These are phyloP conservation scores for Verticillium klebahnii DNA, from an alignment of 2,329 filamentous ascomycete genomes.

Conservation along the genomic window DNA sequence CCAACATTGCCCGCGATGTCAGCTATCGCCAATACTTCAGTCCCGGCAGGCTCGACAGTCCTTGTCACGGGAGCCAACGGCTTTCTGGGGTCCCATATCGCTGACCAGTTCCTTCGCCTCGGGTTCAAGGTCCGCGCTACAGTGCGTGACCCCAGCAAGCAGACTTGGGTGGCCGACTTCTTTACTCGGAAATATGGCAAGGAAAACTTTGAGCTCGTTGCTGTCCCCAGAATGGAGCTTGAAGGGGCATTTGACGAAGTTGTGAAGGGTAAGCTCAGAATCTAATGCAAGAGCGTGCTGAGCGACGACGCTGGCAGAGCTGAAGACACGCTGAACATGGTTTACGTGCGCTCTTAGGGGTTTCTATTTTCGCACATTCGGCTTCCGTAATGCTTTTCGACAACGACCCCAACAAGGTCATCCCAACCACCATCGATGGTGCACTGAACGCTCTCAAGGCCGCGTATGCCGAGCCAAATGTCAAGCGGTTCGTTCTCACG, in stretches of 20 bases:
- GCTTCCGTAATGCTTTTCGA: no score
- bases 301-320: no score
- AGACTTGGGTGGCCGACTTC: constrained; percentile 21
- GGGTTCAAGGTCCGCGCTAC: constrained; percentile 43
- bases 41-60: constrained; percentile 24
- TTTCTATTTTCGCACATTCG: no score
- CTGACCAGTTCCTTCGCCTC: constrained; percentile 27
- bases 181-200: constrained; percentile 26
- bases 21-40: neutral
- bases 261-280: no score
- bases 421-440: constrained; percentile 26
- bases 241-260: constrained; percentile 15
- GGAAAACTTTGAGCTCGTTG: constrained; percentile 26
- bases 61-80: constrained; percentile 38
- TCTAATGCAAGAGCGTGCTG: no score
- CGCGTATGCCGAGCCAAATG: constrained; percentile 23
- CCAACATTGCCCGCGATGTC: no score
- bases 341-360: no score
- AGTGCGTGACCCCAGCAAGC: constrained; percentile 27
- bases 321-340: no score
- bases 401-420: constrained; percentile 26
- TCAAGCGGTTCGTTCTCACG: constrained; percentile 36
- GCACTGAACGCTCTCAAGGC: constrained; percentile 25
- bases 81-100: constrained; percentile 33
- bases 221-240: constrained; percentile 26